Evolutionary conservation across 2,329 filamentous ascomycete species (phyloP).

Genomic region (Cadophora sp.): DNA sequence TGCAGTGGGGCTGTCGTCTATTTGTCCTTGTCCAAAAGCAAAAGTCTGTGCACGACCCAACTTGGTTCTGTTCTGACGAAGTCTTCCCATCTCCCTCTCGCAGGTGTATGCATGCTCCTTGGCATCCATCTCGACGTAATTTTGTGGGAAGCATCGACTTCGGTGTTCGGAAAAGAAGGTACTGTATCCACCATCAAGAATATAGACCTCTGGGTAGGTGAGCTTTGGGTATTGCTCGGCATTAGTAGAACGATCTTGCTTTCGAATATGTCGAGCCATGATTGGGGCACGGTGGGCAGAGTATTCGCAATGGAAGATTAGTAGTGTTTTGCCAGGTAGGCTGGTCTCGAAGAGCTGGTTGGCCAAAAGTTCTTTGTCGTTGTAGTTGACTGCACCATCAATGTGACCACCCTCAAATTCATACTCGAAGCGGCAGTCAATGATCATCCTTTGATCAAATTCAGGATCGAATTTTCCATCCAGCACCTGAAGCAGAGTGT

Average conservation of each 20-base stretch:
- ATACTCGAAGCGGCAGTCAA: constrained; percentile 98
- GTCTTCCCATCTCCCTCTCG: constrained; percentile 91
- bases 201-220: constrained; percentile 97
- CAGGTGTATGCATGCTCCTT: constrained; percentile 92
- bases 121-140: constrained; percentile 96
- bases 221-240: constrained; percentile 85
- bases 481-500: constrained; percentile 84
- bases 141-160: constrained; percentile 86
- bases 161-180: constrained; percentile 85
- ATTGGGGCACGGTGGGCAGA: constrained; percentile 94
- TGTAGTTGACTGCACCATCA: constrained; percentile 91
- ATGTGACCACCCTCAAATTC: constrained; percentile 98
- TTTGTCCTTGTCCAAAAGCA: constrained; percentile 79
- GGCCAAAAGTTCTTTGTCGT: constrained; percentile 90
- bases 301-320: constrained; percentile 98
- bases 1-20: constrained; percentile 66
- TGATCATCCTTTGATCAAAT: constrained; percentile 83
- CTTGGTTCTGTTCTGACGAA: constrained; percentile 85
- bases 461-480: constrained; percentile 80
- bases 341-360: constrained; percentile 74
- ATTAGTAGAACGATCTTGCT: constrained; percentile 86
- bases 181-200: constrained; percentile 95
- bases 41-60: constrained; percentile 90
- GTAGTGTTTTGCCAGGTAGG: constrained; percentile 73
- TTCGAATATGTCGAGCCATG: constrained; percentile 93